Base-by-base conservation (phyloP, 176 grass and related monocot genomes). In the Triticum monococcum region DNA sequence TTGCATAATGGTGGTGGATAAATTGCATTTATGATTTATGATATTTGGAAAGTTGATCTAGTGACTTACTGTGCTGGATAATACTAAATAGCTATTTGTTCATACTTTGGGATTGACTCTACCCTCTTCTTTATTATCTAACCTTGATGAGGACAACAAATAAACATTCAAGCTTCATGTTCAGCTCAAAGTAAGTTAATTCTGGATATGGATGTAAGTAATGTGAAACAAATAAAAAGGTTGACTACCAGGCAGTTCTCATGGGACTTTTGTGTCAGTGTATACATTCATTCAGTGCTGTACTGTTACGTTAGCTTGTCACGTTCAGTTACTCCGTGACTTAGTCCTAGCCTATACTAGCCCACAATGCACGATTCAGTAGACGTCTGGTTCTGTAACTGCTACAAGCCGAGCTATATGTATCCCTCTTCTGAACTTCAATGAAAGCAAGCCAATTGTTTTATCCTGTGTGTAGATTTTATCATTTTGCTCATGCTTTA, bases 181-280 rank as follows among this genome's bases (percentile, higher is more conserved):
- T 79, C 30, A 73, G 22, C 60, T 82, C 36, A 40, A 37, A 66
- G 46, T 80, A 32, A 67, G 56, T 61, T 64, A 30, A 12, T 28
- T 73, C 56, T 12, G 17, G 48, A 70, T 14, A 61, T 83, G 8
- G n/a, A 73, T 83, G 41, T 32, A 59, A 66, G n/a, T 68, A 78
- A 26, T 59, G 63, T 78, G 77, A 68, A 48, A 70, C 12, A 62
- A 33, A 64, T 48, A 40, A 77, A 50, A 79, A 22, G 6, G 72
- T 75, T 12, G 26, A 61, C 24, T 43, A 3, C 23, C 48, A 70
- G 2, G 5, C 25, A 11, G 26, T 74, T 46, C 68, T 68, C 41
- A 7, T 85, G 1, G 17, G 37, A 20, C 11, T 46, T 57, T 60
- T 87, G 22, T 54, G 50, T 17, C 6, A 52, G 48, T 52, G 14